Conservation (phyloP, 2,329 filamentous ascomycete genomes). For the Neoscytalidium dimidiatum region DNA sequence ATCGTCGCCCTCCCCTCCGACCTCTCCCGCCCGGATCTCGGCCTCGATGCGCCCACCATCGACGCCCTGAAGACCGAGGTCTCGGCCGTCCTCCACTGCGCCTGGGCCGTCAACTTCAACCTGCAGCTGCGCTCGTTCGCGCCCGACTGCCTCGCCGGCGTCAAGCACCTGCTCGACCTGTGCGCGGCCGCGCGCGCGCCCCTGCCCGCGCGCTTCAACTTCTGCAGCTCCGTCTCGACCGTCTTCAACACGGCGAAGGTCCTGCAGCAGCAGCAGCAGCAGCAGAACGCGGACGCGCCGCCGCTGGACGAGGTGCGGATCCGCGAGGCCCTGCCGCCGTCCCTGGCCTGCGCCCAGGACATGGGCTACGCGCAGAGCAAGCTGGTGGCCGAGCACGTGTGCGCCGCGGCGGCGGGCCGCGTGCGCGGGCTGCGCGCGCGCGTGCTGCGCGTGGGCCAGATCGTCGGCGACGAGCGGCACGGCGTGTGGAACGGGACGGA, state of each 20-base stretch:
- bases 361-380: conserved; percentile 57
- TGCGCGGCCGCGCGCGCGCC: conserved; percentile 37
- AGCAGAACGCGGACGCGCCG: too few relatives aligned
- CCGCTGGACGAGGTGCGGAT: conserved; percentile 38
- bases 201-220: conserved; percentile 43
- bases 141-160: conserved; percentile 45
- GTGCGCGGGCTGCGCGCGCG: conserved; percentile 26
- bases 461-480: conserved; percentile 49
- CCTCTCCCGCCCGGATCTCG: conserved; percentile 44
- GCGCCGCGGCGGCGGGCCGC: conserved; percentile 25
- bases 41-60: conserved; percentile 34
- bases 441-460: conserved; percentile 48
- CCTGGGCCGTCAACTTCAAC: conserved; percentile 62
- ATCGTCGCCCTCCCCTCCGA: conserved; percentile 42
- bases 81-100: conserved; percentile 52
- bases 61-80: conserved; percentile 30
- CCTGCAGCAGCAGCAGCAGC: too few relatives aligned
- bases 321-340: conserved; percentile 38
- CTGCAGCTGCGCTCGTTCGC: conserved; percentile 54
- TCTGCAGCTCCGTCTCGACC: conserved; percentile 49
- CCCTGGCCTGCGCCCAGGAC: conserved; percentile 45
- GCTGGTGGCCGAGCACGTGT: conserved; percentile 51
- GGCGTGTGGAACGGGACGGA: conserved; percentile 55
- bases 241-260: conserved; percentile 15
- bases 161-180: conserved; percentile 47